Evolutionary conservation across 345 rosid genomes (phyloP).

Genomic region (Acer negundo): DNA sequence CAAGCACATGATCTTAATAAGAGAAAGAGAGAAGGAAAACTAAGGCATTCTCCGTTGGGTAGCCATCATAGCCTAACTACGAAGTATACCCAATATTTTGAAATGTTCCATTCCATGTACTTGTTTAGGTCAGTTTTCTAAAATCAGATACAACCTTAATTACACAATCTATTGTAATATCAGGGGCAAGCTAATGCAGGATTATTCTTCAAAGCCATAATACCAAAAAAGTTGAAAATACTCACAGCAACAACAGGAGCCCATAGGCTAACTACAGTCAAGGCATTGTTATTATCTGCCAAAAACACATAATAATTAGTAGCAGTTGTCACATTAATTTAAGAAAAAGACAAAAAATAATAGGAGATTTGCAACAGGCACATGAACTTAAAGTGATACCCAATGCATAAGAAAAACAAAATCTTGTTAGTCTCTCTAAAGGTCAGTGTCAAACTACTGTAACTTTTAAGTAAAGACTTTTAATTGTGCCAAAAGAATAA

Average conservation of each 20-base stretch:
- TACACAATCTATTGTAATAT: neutral
- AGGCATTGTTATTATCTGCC: constrained; percentile 78
- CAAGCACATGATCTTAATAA: neutral
- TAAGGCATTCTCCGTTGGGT: neutral
- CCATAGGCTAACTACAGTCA: constrained; percentile 90
- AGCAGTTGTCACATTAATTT: constrained; percentile 16
- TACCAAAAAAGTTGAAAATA: constrained; percentile 20
- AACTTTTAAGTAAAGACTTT: neutral
- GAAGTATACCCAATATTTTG: neutral
- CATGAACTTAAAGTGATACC: neutral
- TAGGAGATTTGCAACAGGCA: neutral
- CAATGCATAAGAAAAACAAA: neutral
- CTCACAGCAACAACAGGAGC: constrained; percentile 98
- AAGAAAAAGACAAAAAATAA: neutral
- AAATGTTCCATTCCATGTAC: neutral
- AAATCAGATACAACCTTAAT: constrained; percentile 1
- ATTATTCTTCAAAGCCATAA: neutral
- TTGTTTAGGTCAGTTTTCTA: neutral
- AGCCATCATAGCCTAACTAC: constrained; percentile 9
- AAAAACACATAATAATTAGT: constrained; percentile 32
- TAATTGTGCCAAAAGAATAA: neutral
- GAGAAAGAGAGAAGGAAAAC: neutral
- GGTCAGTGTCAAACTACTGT: neutral
- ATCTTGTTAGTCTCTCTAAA: neutral
- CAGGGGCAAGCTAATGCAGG: constrained; percentile 13